Conservation (phyloP, 148 eudicot genomes). For the Vaccinium corymbosum region DNA sequence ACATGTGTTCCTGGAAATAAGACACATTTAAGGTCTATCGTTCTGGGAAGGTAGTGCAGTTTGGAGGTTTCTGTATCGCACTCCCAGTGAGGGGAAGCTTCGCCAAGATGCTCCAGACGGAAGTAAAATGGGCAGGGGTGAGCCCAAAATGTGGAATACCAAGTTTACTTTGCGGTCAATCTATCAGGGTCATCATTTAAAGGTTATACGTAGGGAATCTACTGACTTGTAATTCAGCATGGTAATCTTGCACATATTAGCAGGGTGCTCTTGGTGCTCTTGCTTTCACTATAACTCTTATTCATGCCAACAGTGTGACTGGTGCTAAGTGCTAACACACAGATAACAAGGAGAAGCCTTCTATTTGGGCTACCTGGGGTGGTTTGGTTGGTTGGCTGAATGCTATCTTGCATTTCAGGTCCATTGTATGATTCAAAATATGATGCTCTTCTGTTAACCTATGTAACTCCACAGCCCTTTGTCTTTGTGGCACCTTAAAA, state of each 20-base stretch:
- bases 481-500: not conserved
- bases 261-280: not conserved
- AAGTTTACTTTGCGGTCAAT: not conserved
- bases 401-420: not conserved
- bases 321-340: not conserved
- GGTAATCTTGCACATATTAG: conserved; percentile 4
- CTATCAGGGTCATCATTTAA: conserved; percentile 8
- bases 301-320: not conserved
- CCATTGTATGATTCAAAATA: not conserved
- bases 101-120: conserved; percentile 8
- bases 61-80: conserved; percentile 5
- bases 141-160: not conserved
- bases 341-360: not conserved
- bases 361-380: not conserved
- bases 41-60: not conserved
- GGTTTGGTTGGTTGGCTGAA: conserved; percentile 5
- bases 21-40: not conserved
- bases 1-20: conserved; percentile 1
- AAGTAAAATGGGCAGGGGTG: not conserved
- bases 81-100: not conserved
- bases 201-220: not conserved
- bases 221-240: not conserved
- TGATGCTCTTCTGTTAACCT: not conserved
- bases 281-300: not conserved
- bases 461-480: not conserved